Conservation (phyloP, 148 eudicot genomes). For the Fallopia convolvulus region DNA sequence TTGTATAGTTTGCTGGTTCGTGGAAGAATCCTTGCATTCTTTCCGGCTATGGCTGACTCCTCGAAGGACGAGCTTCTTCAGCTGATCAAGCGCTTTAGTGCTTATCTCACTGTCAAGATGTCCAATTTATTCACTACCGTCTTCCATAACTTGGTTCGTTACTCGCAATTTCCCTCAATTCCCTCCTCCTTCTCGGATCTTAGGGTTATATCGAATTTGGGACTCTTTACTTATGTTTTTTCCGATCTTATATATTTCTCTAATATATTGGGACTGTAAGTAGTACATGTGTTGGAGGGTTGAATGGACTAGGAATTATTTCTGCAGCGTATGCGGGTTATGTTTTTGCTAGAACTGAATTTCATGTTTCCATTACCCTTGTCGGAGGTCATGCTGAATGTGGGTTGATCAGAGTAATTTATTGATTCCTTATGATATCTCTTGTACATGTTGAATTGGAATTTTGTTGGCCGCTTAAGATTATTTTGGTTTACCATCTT, state of each 20-base stretch:
- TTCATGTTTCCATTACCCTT: neutral
- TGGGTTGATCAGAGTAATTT: neutral
- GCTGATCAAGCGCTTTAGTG: conserved; percentile 55
- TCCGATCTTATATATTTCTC: neutral
- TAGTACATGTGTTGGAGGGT: neutral
- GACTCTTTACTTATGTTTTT: neutral
- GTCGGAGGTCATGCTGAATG: neutral
- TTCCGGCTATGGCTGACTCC: conserved; percentile 45
- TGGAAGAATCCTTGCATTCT: conserved; percentile 7
- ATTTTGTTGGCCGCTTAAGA: neutral
- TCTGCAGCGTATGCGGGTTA: neutral
- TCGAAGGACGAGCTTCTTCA: conserved; percentile 56
- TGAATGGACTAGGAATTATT: neutral
- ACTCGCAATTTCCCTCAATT: neutral
- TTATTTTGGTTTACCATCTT: neutral
- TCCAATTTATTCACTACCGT: conserved; percentile 39
- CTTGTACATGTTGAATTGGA: neutral
- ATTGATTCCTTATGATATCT: neutral
- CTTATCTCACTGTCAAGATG: conserved; percentile 49
- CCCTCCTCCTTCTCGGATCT: conserved; percentile 6
- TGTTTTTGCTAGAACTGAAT: neutral
- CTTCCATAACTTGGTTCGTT: conserved; percentile 31
- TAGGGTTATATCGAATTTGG: conserved; percentile 7
- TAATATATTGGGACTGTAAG: neutral
- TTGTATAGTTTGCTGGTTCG: conserved; percentile 5